Conservation (phyloP, 2,329 filamentous ascomycete species). For the Leptographium wingfieldii region DNA sequence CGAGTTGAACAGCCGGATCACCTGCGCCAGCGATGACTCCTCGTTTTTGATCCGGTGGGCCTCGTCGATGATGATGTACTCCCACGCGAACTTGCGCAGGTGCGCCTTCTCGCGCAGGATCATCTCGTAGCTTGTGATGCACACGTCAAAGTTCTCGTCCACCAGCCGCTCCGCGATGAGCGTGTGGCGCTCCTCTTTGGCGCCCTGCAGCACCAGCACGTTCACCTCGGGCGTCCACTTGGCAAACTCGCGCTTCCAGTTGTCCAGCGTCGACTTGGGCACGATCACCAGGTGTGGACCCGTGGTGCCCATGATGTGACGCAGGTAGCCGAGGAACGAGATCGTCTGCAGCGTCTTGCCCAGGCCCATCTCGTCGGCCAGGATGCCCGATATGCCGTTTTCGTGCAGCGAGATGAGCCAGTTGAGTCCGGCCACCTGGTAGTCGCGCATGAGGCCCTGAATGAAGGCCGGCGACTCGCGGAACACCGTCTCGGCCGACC, state of each 20-base stretch:
- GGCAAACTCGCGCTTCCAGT: slow-evolving; percentile 92
- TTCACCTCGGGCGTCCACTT: slow-evolving; percentile 95
- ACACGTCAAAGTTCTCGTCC: slow-evolving; percentile 93
- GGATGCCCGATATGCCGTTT: slow-evolving; percentile 95
- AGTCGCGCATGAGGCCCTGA: slow-evolving; percentile 83
- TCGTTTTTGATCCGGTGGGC: slow-evolving; percentile 99
- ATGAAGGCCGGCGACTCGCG: slow-evolving; percentile 88
- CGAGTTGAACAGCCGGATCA: slow-evolving; percentile 92
- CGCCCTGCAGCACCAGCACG: slow-evolving; percentile 84
- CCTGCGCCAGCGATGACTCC: slow-evolving; percentile 89
- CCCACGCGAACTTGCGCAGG: slow-evolving; percentile 96
- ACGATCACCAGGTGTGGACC: slow-evolving; percentile 87
- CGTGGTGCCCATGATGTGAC: slow-evolving; percentile 78
- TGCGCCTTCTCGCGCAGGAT: slow-evolving; percentile 89
- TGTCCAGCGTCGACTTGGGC: slow-evolving; percentile 94
- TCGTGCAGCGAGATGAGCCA: slow-evolving; percentile 97
- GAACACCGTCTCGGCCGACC: slow-evolving; percentile 79
- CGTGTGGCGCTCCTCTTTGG: slow-evolving; percentile 80
- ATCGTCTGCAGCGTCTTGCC: slow-evolving; percentile 98
- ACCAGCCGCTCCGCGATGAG: slow-evolving; percentile 87
- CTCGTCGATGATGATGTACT: slow-evolving; percentile 99
- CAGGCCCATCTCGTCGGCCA: slow-evolving; percentile 97
- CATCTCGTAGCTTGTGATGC: slow-evolving; percentile 99
- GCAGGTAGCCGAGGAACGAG: slow-evolving; percentile 86
- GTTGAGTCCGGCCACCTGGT: slow-evolving; percentile 89